phyloP scores from a whole-genome alignment of 257 asterid genomes.

The Schizonepeta tenuifolia region DNA sequence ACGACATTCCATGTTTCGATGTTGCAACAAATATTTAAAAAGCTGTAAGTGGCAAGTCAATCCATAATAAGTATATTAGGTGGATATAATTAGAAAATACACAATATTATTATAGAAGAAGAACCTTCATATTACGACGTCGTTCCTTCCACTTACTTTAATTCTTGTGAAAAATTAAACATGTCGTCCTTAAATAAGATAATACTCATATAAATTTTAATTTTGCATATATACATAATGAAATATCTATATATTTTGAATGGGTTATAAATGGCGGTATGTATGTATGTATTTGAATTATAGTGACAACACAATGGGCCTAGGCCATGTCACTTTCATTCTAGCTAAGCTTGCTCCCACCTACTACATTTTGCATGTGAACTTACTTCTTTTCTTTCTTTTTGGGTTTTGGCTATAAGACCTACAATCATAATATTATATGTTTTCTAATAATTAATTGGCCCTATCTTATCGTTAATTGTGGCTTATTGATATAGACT shows the following conservation, averaged over 20 bases:
- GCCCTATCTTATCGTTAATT: constrained; percentile 12
- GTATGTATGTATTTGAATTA: background rate
- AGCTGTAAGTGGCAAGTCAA: no score
- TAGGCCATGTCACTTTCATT: constrained; percentile 38
- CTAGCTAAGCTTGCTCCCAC: constrained; percentile 33
- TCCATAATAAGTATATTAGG: no score
- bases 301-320: constrained; percentile 45
- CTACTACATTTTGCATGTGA: constrained; percentile 45
- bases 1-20: no score
- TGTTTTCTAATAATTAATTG: background rate
- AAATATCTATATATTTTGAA: no score
- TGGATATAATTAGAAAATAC: no score
- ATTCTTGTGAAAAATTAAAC: background rate
- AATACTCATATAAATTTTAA: no score
- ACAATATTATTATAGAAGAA: no score
- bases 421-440: background rate
- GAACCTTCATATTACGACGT: no score
- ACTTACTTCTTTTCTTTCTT: background rate
- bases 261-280: constrained; percentile 2
- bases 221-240: no score
- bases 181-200: no score
- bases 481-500: background rate
- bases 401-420: constrained; percentile 1
- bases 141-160: background rate
- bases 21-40: no score